Conservation (phyloP, 345 rosid genomes). For the Populus tremula region DNA sequence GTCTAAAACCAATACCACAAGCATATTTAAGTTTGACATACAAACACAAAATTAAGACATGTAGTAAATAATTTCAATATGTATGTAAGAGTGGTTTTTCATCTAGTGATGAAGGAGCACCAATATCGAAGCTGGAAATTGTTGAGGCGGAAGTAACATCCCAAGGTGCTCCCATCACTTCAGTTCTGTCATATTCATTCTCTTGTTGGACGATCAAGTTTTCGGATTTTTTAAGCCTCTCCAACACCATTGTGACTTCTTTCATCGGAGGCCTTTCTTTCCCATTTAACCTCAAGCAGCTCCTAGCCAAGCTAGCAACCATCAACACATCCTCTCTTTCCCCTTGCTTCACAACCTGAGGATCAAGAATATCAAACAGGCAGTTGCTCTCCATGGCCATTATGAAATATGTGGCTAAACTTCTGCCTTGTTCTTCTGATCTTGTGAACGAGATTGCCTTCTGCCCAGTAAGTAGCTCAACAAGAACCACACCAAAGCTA, state of each 20-base stretch:
- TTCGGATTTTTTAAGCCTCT: neutral
- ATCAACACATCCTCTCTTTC: neutral
- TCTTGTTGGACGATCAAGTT: neutral
- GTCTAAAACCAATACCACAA: too few species aligned
- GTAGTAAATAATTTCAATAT: too few species aligned
- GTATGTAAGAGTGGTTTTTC: too few species aligned
- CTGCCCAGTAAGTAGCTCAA: too few species aligned
- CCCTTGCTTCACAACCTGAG: neutral
- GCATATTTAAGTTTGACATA: too few species aligned
- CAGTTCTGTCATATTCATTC: neutral
- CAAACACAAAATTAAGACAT: too few species aligned
- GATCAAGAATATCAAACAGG: neutral
- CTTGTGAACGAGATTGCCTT: neutral
- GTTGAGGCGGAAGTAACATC: neutral
- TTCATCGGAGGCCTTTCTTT: too few species aligned
- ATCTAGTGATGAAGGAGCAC: too few species aligned
- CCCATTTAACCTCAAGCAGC: too few species aligned
- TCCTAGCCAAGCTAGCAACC: slow-evolving; percentile 1
- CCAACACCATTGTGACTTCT: neutral
- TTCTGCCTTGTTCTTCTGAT: neutral
- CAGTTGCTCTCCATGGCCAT: neutral
- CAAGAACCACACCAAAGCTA: too few species aligned
- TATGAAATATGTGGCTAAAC: neutral
- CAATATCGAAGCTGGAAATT: too few species aligned
- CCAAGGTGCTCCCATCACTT: neutral